Evolutionary conservation across 257 asterid genomes (phyloP), one percentile per base, ranked within the genome.

Genomic region (Haberlea rhodopensis): DNA sequence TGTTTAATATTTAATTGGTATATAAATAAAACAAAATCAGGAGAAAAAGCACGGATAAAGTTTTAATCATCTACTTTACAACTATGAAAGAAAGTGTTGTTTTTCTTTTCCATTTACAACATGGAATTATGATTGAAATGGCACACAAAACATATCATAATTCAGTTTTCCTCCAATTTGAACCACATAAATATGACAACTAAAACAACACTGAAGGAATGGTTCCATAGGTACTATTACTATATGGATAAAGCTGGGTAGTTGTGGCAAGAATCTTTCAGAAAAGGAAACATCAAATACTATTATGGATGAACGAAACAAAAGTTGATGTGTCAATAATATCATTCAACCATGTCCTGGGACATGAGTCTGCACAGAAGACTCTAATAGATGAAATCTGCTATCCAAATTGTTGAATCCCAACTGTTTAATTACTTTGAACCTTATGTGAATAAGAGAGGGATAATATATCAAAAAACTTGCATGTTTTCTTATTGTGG

Each of bases 401-500:
- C 43, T 20, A 58, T 18, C n/a, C 29, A 59, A n/a, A 58, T 59
- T 66, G 34, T 51, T 48, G 32, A 49, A 62, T 19, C 22, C 65
- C 48, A 53, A 18, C 54, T 34, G 1, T 40, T 40, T n/a, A n/a
- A 28, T 53, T 23, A 62, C 43, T 32, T 32, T 48, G 53, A 22
- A 54, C 53, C 67, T 22, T 48, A 31, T 15, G 6, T 16, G 5
- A n/a, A n/a, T n/a, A n/a, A n/a, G n/a, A 57, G 40, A 58, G 57
- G 56, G 25, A 11, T 25, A 16, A 57, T 2, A 45, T 15, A 45
- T 51, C 71, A 10, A 69, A 95, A 59, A 80, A 89, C 96, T 78
- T 75, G 96, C 96, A 89, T 18, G 96, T 89, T 80, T 84, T 92
- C 81, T 90, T 87, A 68, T 92, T 92, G 82, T 92, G 99, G 58